Base-by-base conservation (phyloP, 495 filamentous ascomycete genomes). In the Apodospora peruviana region DNA sequence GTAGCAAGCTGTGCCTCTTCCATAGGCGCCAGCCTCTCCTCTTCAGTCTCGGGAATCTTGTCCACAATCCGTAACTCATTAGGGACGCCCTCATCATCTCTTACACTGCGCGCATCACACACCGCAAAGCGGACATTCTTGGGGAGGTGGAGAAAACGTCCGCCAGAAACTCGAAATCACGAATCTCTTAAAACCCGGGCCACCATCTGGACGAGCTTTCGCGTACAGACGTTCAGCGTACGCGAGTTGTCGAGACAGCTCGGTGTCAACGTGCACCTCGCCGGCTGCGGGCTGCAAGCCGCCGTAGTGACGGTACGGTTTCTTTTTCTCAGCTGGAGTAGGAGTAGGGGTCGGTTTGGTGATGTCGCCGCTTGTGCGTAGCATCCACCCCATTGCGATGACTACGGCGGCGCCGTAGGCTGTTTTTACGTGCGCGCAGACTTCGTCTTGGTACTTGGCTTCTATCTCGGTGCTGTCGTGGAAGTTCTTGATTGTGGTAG, bases 41-140 rank as follows among this genome's bases (percentile, higher is more conserved):
- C 50, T 14, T 39, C 51, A 14, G 27, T 32, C 36, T 46, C 45
- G 25, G 51, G 51, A 19, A 54, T 54, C 46, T 37, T 34, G 36
- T 54, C 51, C 11, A 54, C 51, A 5, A 54, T 41, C 51, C 51
- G 49, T 22, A 54, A 40, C 22, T 49, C 51, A 25, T 54, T 54
- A 20, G 51, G 45, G 20, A 32, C 39, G 4, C 51, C 51, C 41
- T 54, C 51, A 40, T 54, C 51, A 10, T 50, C 24, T 5, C 46
- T 1, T n/a, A 54, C 46, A 14, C 45, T 49, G 2, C 42, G 35
- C 1, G 51, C 46, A 14, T 54, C 51, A 18, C 51, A 54, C 16
- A 54, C 51, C 1, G 51, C 51, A 1, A 54, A 34, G n/a, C 45
- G 45, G 22, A 40, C 49, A 17, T 44, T 45, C 37, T 54, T n/a